phyloP scores from a whole-genome alignment of 140 eudicot species.

The Erigeron philadelphicus region DNA sequence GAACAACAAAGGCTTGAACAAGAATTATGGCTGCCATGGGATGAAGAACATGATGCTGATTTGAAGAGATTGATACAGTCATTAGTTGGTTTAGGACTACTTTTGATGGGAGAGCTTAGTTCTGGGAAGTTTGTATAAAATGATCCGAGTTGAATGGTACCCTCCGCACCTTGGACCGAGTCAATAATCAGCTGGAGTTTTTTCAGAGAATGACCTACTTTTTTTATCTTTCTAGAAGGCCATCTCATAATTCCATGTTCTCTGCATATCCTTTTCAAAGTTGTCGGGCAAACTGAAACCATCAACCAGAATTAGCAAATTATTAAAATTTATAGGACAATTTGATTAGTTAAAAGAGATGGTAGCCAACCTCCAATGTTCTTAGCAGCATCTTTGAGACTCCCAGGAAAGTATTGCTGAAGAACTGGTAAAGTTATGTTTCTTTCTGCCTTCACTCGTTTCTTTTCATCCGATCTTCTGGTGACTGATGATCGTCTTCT shows the following conservation, averaged over 20 bases:
- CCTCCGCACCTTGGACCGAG: conserved; percentile 62
- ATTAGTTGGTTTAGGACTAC: conserved; percentile 22
- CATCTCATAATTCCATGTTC: conserved; percentile 64
- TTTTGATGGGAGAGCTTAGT: conserved; percentile 32
- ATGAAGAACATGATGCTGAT: conserved; percentile 29
- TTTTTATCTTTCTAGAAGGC: conserved; percentile 67
- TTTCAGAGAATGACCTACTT: conserved; percentile 62
- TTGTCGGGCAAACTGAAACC: conserved; percentile 62
- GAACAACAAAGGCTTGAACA: conserved; percentile 36
- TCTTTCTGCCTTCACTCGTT: conserved; percentile 40
- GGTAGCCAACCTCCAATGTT: conserved; percentile 51
- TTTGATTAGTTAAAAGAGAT: conserved; percentile 22
- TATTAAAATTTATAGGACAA: neutral
- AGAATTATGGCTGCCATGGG: conserved; percentile 38
- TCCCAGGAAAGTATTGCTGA: conserved; percentile 65
- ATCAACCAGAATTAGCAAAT: conserved; percentile 2
- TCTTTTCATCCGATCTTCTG: conserved; percentile 38
- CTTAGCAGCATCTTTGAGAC: conserved; percentile 72
- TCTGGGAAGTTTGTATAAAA: conserved; percentile 55
- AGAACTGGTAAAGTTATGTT: conserved; percentile 54
- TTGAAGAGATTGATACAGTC: conserved; percentile 11
- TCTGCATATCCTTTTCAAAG: conserved; percentile 65
- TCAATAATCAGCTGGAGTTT: conserved; percentile 61
- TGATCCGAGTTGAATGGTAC: conserved; percentile 50
- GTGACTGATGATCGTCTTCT: conserved; percentile 24